Conservation (phyloP, 805 yeast genomes). For the Metschnikowia reukaufii region DNA sequence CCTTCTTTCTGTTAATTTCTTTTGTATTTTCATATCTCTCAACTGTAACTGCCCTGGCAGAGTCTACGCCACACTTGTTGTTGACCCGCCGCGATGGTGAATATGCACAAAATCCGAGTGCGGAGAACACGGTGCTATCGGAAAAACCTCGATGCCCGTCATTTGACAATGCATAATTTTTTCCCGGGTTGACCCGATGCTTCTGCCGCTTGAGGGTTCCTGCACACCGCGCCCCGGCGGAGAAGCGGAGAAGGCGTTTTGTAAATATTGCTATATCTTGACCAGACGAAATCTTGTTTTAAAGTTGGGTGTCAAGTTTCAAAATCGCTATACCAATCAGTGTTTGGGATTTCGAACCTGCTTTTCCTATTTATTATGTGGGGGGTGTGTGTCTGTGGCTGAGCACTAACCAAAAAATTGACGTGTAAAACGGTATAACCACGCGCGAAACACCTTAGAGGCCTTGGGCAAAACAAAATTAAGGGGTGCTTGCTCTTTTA, state of each 20-base stretch:
- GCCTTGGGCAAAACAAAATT: neutral
- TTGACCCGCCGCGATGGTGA: neutral
- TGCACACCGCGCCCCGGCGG: conserved; percentile 1
- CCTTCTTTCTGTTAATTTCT: too few species aligned
- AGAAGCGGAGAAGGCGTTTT: neutral
- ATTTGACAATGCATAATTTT: neutral
- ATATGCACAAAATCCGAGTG: conserved; percentile 3
- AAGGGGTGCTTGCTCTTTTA: too few species aligned
- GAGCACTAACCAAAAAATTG: neutral
- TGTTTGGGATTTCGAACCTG: too few species aligned
- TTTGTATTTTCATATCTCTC: too few species aligned
- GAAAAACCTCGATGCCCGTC: conserved; percentile 7
- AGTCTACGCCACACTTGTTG: too few species aligned
- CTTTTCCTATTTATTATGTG: neutral
- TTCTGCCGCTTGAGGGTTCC: conserved; percentile 7
- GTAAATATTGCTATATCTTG: neutral
- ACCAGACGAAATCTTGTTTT: too few species aligned
- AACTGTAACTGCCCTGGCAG: too few species aligned
- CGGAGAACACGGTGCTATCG: conserved; percentile 5
- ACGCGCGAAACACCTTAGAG: neutral
- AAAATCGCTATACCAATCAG: too few species aligned
- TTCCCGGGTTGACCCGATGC: conserved; percentile 8
- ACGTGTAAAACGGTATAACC: neutral
- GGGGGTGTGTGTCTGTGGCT: neutral
- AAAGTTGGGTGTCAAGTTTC: too few species aligned